phyloP scores from a whole-genome alignment of 1,284 basidiomycete species.

The Naganishia sp. region DNA sequence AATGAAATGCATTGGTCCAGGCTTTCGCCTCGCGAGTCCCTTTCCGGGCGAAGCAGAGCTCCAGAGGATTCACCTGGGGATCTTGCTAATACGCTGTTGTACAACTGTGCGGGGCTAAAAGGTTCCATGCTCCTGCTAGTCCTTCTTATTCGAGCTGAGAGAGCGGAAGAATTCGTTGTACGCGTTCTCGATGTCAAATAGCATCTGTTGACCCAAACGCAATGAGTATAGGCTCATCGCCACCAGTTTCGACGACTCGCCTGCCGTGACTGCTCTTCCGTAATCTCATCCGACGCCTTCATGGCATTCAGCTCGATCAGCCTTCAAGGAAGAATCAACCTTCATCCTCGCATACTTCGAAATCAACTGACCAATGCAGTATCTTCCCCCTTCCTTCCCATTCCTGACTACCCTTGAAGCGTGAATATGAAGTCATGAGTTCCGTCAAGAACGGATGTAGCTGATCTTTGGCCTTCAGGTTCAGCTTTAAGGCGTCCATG shows the following conservation, averaged over 20 bases:
- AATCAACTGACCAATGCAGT: conserved; percentile 74
- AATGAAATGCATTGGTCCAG: too few relatives aligned
- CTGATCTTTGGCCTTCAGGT: conserved; percentile 92
- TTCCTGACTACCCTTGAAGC: conserved; percentile 88
- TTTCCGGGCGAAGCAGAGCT: neutral
- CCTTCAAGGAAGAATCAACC: conserved; percentile 57
- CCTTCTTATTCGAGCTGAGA: conserved; percentile 50
- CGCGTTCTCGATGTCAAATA: conserved; percentile 95
- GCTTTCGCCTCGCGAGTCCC: neutral
- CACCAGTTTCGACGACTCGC: conserved; percentile 54
- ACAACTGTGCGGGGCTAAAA: neutral
- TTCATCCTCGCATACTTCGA: neutral
- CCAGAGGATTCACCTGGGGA: neutral
- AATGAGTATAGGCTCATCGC: neutral
- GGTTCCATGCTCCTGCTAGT: neutral
- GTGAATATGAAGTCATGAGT: conserved; percentile 85
- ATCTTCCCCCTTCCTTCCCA: conserved; percentile 93
- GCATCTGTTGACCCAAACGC: conserved; percentile 60
- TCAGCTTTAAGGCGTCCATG: conserved; percentile 94
- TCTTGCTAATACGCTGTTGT: neutral
- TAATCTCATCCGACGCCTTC: conserved; percentile 95
- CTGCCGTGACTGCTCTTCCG: conserved; percentile 92
- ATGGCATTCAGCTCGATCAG: conserved; percentile 94
- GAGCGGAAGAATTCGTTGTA: conserved; percentile 95
- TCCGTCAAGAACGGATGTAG: conserved; percentile 93